These are phyloP conservation scores for Mallotus repandus DNA, from an alignment of 441 rosid genomes.

Conservation along the genomic window DNA sequence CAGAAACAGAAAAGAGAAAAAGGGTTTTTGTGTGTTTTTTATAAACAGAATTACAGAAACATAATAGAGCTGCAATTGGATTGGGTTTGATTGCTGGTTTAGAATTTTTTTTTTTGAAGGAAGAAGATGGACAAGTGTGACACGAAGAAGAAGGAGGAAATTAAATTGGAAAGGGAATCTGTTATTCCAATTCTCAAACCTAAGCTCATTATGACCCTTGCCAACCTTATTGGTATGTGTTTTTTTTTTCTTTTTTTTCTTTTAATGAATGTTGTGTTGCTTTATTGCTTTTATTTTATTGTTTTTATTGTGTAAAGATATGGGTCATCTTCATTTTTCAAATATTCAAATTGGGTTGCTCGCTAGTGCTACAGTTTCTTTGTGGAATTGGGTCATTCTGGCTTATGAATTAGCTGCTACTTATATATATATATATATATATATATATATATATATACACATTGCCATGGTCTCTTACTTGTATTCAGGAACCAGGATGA, in stretches of 20 bases:
- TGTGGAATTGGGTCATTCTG: not conserved
- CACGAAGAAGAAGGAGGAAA: conserved; percentile 58
- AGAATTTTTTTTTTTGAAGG: not conserved
- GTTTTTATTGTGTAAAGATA: not conserved
- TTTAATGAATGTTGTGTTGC: no score
- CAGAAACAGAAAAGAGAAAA: no score
- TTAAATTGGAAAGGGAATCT: conserved; percentile 82
- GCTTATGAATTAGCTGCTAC: not conserved
- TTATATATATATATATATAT: not conserved
- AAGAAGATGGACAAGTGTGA: conserved; percentile 9
- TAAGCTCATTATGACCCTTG: conserved; percentile 69
- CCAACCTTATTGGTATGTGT: conserved; percentile 67
- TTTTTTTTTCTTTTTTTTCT: not conserved
- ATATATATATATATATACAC: no score
- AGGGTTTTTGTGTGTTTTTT: no score
- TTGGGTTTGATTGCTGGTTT: not conserved
- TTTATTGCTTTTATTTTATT: not conserved
- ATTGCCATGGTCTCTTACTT: not conserved
- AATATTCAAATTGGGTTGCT: not conserved
- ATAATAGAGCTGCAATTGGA: not conserved
- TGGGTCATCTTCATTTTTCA: not conserved
- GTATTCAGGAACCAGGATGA: not conserved
- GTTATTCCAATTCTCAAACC: conserved; percentile 88
- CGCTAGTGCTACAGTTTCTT: not conserved
- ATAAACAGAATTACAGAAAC: no score